These are phyloP conservation scores for Cystofilobasidium bisporidii DNA, from an alignment of 768 basidiomycete species.

Conservation along the genomic window DNA sequence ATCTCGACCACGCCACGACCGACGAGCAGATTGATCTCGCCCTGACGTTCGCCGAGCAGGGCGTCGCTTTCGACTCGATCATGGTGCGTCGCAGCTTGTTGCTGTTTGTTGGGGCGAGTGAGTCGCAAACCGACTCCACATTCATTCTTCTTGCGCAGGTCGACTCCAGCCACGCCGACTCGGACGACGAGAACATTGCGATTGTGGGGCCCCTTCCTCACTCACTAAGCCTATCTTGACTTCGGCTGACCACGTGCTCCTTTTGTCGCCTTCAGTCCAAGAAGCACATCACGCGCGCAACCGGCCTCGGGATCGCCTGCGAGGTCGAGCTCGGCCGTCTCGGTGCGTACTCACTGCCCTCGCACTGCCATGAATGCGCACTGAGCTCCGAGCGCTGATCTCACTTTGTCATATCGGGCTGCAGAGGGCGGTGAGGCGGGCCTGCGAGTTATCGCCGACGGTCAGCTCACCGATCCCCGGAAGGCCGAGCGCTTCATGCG, in stretches of 20 bases:
- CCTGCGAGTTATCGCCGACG: slow-evolving; percentile 37
- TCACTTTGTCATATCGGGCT: no score
- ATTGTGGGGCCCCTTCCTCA: slow-evolving; percentile 29
- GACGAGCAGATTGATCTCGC: slow-evolving; percentile 39
- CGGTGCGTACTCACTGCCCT: neutral
- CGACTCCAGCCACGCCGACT: slow-evolving; percentile 40
- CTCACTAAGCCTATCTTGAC: no score
- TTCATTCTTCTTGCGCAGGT: slow-evolving; percentile 13
- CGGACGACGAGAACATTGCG: slow-evolving; percentile 38
- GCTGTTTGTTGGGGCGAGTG: no score
- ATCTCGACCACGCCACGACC: slow-evolving; percentile 40
- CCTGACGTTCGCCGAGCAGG: slow-evolving; percentile 40
- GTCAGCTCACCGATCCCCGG: slow-evolving; percentile 39
- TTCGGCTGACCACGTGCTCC: neutral
- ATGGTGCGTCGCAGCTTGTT: slow-evolving; percentile 37
- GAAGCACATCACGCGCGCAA: slow-evolving; percentile 37
- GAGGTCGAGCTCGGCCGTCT: slow-evolving; percentile 42
- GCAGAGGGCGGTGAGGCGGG: slow-evolving; percentile 27
- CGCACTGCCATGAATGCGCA: neutral
- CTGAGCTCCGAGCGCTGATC: no score
- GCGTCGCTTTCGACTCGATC: slow-evolving; percentile 41
- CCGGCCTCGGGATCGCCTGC: slow-evolving; percentile 37
- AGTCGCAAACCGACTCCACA: no score
- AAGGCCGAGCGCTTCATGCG: slow-evolving; percentile 40
- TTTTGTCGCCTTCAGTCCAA: slow-evolving; percentile 13